A percentile compares a stretch with the other conserved stretches of the same genome.
These are phyloP conservation scores for Vanrija sp. DNA, from an alignment of 1,284 basidiomycete species.

Conservation along the genomic window DNA sequence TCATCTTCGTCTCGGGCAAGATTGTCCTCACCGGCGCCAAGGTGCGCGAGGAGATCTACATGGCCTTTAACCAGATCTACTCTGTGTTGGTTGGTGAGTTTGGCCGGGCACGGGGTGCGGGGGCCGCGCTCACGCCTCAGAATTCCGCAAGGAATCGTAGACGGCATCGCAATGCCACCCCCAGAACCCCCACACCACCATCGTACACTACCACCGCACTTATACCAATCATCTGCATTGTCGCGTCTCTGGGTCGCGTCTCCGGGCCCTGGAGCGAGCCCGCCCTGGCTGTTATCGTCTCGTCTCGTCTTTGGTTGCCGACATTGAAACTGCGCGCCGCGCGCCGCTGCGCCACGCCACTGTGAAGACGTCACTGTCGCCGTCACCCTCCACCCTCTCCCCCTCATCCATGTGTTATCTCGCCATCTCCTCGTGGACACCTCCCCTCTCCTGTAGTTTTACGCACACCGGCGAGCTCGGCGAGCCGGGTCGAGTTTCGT, in stretches of 20 bases:
- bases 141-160: constrained; percentile 44
- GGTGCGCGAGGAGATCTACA: constrained; percentile 99
- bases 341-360: no score
- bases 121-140: constrained; percentile 8
- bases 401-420: neutral
- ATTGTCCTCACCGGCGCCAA: constrained; percentile 99
- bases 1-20: constrained; percentile 99
- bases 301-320: neutral
- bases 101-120: neutral
- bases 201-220: no score
- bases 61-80: constrained; percentile 98
- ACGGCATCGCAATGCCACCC: neutral
- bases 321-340: no score
- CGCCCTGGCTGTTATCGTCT: neutral
- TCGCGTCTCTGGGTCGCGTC: neutral
- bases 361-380: no score
- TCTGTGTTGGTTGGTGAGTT: constrained; percentile 65
- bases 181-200: neutral
- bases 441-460: neutral
- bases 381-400: neutral
- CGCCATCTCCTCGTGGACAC: neutral
- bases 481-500: neutral
- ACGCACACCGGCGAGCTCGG: neutral
- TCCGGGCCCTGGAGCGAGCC: neutral
- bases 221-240: constrained; percentile 5